Conservation (phyloP, 495 filamentous ascomycete genomes). For the Aspergillus affinis region DNA sequence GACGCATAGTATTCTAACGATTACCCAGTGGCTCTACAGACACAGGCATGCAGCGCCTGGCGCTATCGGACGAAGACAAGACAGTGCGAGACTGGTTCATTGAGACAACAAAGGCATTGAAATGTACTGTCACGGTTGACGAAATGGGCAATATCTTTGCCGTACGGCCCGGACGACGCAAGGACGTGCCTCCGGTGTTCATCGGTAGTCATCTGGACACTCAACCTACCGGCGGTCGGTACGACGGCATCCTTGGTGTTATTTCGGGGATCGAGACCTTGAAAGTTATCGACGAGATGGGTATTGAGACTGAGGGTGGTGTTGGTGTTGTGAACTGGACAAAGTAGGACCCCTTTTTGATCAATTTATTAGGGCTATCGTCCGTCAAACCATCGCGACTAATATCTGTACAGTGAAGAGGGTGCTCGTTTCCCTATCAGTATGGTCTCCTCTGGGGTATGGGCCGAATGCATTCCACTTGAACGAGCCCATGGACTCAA, state of each 20-base stretch:
- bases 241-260: slow-evolving; percentile 75
- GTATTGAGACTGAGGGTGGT: slow-evolving; percentile 67
- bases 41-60: slow-evolving; percentile 65
- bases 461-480: slow-evolving; percentile 66
- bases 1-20: slow-evolving; percentile 4
- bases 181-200: slow-evolving; percentile 60
- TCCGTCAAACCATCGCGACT: slow-evolving; percentile 6
- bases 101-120: slow-evolving; percentile 59
- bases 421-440: slow-evolving; percentile 78
- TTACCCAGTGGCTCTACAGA: slow-evolving; percentile 52
- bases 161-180: slow-evolving; percentile 56
- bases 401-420: slow-evolving; percentile 55
- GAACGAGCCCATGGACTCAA: slow-evolving; percentile 59
- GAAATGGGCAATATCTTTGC: slow-evolving; percentile 79
- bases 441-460: slow-evolving; percentile 76
- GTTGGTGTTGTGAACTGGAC: slow-evolving; percentile 81
- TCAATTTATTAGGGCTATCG: not conserved
- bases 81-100: slow-evolving; percentile 75
- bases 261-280: slow-evolving; percentile 71
- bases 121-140: slow-evolving; percentile 61
- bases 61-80: slow-evolving; percentile 70
- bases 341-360: slow-evolving; percentile 44
- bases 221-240: slow-evolving; percentile 71
- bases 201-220: slow-evolving; percentile 78
- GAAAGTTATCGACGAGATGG: slow-evolving; percentile 64